Evolutionary conservation across 2,329 filamentous ascomycete genomes (phyloP), one percentile per base, ranked within the genome.

Genomic region (Talaromyces sp.): DNA sequence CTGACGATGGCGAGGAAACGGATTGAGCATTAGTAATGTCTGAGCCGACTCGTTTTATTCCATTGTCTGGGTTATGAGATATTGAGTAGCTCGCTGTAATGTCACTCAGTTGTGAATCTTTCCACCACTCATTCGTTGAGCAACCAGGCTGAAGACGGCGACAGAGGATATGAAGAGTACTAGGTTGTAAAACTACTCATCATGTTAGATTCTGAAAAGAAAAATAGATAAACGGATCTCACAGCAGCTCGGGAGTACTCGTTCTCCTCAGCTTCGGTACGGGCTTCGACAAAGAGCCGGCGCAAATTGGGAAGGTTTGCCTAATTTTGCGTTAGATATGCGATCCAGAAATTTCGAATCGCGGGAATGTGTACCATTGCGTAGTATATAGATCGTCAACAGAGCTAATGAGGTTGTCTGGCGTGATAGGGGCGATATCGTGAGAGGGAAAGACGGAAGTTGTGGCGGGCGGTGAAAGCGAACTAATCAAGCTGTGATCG

Each of bases 161-260:
- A 99, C 90, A 0, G 95, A 97, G 26, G 93, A 95, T 82, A 99
- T 93, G 79, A 98, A 99, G 2, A 98, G 81, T 0, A 97, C 92
- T 0, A 96, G 86, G 70, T 99, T 98, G 78, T 99, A 99, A 75
- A 99, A 99, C 95, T 75, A 55, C 55, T 46, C 11, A 14, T 13
- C n/a, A n/a, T 9, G 55, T 58, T 55, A 59, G 53, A n/a, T 29
- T 21, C 2, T 7, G 21, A 17, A 14, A 26, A 14, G 24, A 32
- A 19, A 9, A 13, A 59, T 60, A 59, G 46, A 77, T 11, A 19
- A 8, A 24, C 24, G 29, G 19, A 10, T 43, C 89, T 71, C 79
- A 97, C 95, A 57, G 95, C 95, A 76, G 88, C 96, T 66, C 95
- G 84, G 14, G 95, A 98, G 67, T 98, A 95, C 63, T 92, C 90